A percentile compares a stretch with the other conserved stretches of the same genome.
Conservation (phyloP, 148 eudicot genomes). For the Rhododendron simsii region DNA sequence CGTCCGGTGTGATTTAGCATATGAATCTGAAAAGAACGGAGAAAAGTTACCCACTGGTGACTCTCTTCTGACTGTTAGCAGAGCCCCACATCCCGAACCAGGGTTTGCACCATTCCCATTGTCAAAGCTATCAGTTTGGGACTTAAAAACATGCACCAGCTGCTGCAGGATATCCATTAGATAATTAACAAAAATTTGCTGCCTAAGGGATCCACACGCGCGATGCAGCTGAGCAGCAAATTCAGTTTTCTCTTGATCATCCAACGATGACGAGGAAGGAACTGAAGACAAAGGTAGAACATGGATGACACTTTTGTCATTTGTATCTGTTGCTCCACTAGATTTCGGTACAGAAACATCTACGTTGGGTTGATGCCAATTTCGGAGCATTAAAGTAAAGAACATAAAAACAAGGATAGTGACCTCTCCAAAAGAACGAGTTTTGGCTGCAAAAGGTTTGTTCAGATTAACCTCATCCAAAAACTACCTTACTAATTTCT, state of each 20-base stretch:
- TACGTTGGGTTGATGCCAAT: conserved; percentile 94
- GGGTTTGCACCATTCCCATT: conserved; percentile 50
- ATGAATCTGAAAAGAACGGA: conserved; percentile 94
- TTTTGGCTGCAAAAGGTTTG: conserved; percentile 65
- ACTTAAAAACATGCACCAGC: conserved; percentile 81
- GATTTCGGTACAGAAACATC: conserved; percentile 63
- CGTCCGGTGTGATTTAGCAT: conserved; percentile 80
- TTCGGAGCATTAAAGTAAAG: conserved; percentile 92
- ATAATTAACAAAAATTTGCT: conserved; percentile 81
- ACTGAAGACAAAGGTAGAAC: conserved; percentile 32
- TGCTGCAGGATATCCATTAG: conserved; percentile 97
- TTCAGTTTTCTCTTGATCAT: conserved; percentile 77
- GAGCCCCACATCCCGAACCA: conserved; percentile 89
- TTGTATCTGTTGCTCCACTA: conserved; percentile 58
- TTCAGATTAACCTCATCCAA: conserved; percentile 71
- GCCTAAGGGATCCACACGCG: conserved; percentile 84
- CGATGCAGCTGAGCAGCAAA: conserved; percentile 69
- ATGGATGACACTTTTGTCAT: conserved; percentile 51
- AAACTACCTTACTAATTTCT: conserved; percentile 86
- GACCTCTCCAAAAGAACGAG: conserved; percentile 81
- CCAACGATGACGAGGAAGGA: conserved; percentile 38
- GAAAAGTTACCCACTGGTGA: conserved; percentile 93
- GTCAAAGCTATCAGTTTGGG: conserved; percentile 59
- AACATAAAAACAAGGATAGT: conserved; percentile 90
- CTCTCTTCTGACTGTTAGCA: conserved; percentile 87